Evolutionary conservation across 2,329 filamentous ascomycete species (phyloP), one percentile per base, ranked within the genome.

Genomic region (Microcyclospora pomicola): DNA sequence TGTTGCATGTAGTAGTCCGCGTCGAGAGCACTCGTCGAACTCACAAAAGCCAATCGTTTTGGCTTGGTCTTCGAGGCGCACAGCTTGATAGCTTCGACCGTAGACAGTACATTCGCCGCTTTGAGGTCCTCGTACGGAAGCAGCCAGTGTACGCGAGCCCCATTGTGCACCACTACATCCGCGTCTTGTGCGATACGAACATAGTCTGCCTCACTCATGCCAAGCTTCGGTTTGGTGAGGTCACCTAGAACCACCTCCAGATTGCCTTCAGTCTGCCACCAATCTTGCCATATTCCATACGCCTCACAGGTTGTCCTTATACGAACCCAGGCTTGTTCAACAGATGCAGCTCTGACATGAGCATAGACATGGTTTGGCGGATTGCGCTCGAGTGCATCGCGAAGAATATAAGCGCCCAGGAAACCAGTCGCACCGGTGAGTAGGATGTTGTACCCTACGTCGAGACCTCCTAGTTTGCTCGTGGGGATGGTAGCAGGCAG

Each of bases 381-480:
- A 4, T 47, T 49, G 15, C 80, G 68, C 30, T 72, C 71, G 1
- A 95, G 68, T 1, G 94, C 61, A 39, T 93, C 83, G 39, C 72
- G 72, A 27, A 92, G 65, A 9, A 95, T 66, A 53, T 86, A 92
- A 0, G 82, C 73, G 19, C 87, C 87, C 14, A 95, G 62, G 66
- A 95, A 95, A 2, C 87, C 87, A 5, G 87, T 95, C 3, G 83
- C 85, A 32, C 88, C 86, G 2, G 87, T 95, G 5, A 95, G 63
- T 59, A 95, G 82, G 9, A 91, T 69, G 0, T 46, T 63, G 43
- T 49, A 55, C 41, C 40, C 59, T 9, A 39, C 46, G 16, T 49
- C 37, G 6, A 41, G 40, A n/a, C 32, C 38, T 15, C 36, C 31
- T 9, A 38, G 27, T 11, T 12, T 24, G 11, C 52, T 49, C 11